These are phyloP conservation scores for Triticum dicoccoides DNA, from an alignment of 176 grass and related monocot genomes.

Conservation along the genomic window DNA sequence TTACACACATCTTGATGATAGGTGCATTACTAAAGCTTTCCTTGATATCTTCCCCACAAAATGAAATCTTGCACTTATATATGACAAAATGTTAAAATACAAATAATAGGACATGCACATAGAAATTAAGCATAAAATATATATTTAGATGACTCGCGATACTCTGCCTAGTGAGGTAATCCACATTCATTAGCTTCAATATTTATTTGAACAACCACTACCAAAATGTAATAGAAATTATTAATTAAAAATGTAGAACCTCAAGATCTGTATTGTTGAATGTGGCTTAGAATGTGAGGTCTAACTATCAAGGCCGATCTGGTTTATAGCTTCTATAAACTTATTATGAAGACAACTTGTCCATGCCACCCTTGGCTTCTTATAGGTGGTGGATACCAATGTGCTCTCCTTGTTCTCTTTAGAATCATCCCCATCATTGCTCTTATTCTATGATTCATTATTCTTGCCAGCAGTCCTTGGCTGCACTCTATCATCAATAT, in stretches of 20 bases:
- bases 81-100: neutral
- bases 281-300: neutral
- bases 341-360: neutral
- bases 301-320: neutral
- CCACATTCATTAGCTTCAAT: no score
- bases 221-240: constrained; percentile 5
- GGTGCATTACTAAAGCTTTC: neutral
- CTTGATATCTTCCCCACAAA: no score
- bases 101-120: neutral
- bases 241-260: neutral
- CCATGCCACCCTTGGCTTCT: neutral
- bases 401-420: neutral
- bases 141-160: no score
- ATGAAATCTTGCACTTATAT: neutral
- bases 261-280: neutral
- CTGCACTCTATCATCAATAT: neutral
- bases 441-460: constrained; percentile 29
- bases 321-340: neutral
- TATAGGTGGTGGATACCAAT: neutral
- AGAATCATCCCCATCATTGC: neutral
- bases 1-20: neutral
- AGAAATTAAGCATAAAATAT: neutral
- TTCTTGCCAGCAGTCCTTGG: neutral
- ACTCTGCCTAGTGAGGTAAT: no score
- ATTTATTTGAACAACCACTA: constrained; percentile 20